Evolutionary conservation across 768 basidiomycete genomes (phyloP), one percentile per base, ranked within the genome.

Genomic region (Mycena metata): DNA sequence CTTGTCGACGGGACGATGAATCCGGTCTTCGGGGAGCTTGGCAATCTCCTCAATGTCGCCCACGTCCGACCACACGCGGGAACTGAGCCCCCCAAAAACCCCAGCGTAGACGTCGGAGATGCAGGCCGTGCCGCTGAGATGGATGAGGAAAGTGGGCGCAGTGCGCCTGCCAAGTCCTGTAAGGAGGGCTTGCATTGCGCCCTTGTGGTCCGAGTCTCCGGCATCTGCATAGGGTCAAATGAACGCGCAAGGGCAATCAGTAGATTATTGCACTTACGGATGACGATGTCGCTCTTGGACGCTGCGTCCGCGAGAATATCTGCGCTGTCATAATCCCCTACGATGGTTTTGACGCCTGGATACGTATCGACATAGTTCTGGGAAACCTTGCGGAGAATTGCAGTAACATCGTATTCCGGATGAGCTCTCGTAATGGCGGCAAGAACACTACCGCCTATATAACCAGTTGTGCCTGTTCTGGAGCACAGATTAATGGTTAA

Each of bases 171-270:
- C 60, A 1, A 67, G 60, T 3, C 66, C 66, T 30, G 46, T 21
- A 12, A 67, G 54, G 7, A 67, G 39, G 11, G 66, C 52, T n/a
- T 57, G 39, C 60, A 67, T 62, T 10, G 60, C 66, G 55, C 39
- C 46, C 52, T 67, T 62, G 66, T 67, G 66, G 60, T 67, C 60
- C n/a, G 66, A 67, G 46, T 67, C 60, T 57, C 66, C 66, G 17
- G 60, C 55, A 46, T 67, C 66, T 67, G 33, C 2, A 16, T 2
- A 49, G 13, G 19, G 11, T 15, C 41, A 17, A 35, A 23, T 15
- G 51, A 17, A 39, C 50, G 5, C 50, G 5, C 16, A 19, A 35
- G 23, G 21, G 23, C 5, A 15, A 13, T 2, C 4, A 4, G 19
- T 3, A 35, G 30, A 16, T 24, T 26, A 23, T 8, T 26, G 15